These are phyloP conservation scores for Immersiella caudata DNA, from an alignment of 495 filamentous ascomycete genomes.

Conservation along the genomic window DNA sequence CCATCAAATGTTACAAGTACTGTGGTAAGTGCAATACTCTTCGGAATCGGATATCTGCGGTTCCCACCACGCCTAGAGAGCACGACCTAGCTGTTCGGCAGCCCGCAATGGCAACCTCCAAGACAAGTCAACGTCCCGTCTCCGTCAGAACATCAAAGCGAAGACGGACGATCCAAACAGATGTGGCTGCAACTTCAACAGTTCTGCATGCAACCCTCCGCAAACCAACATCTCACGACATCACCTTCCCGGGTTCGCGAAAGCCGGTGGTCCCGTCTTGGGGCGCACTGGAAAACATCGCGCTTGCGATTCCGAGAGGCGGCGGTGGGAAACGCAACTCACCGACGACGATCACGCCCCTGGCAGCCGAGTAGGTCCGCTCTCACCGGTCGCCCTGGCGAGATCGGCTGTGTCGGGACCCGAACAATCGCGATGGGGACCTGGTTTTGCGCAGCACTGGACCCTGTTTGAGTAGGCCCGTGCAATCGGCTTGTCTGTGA, in stretches of 20 bases:
- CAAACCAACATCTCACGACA: neutral
- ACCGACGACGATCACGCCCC: constrained; percentile 25
- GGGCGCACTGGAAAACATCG: constrained; percentile 1
- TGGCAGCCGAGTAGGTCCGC: constrained; percentile 21
- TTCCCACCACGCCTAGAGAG: neutral
- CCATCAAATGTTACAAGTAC: neutral
- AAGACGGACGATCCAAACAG: constrained; percentile 16
- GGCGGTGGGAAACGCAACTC: neutral
- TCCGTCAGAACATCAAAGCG: neutral
- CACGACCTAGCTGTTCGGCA: neutral
- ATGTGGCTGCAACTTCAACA: neutral
- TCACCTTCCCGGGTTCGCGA: constrained; percentile 21
- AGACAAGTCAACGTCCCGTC: neutral
- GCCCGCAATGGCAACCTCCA: neutral
- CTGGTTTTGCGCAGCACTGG: neutral
- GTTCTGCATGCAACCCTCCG: constrained; percentile 9
- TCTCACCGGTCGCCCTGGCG: constrained; percentile 22
- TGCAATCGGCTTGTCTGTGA: neutral
- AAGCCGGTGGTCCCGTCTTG: constrained; percentile 18
- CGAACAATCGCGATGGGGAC: constrained; percentile 14
- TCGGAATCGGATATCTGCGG: neutral
- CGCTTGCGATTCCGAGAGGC: constrained; percentile 4
- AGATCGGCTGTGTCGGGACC: constrained; percentile 27
- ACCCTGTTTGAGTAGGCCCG: constrained; percentile 7
- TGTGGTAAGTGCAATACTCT: constrained; percentile 11